phyloP scores from a whole-genome alignment of 306 rosid genomes.

The Cyamopsis tetragonoloba region DNA sequence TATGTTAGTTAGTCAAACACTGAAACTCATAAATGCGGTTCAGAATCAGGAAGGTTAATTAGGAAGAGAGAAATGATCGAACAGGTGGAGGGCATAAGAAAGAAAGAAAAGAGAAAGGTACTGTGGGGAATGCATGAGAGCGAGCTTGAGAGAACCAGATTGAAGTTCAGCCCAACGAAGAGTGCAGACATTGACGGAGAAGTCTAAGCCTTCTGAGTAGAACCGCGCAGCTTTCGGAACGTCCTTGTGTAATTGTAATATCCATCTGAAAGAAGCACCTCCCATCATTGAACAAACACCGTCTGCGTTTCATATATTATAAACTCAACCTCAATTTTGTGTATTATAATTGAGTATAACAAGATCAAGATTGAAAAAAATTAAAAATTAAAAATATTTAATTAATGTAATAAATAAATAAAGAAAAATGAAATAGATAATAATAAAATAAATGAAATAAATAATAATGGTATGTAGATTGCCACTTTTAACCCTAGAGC shows the following conservation, averaged over 20 bases:
- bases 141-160: constrained; percentile 78
- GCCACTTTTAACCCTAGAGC: no score
- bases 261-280: constrained; percentile 78
- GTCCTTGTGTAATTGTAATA: constrained; percentile 71
- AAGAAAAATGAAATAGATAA: no score
- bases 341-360: no score
- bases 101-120: not conserved
- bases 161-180: constrained; percentile 89
- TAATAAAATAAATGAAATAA: no score
- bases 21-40: no score
- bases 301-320: not conserved
- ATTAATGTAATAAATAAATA: no score
- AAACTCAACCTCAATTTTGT: no score
- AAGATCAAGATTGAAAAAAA: no score
- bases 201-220: constrained; percentile 75
- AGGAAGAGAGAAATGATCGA: constrained; percentile 35
- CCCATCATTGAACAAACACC: constrained; percentile 35
- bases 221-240: constrained; percentile 83
- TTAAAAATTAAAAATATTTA: no score
- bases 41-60: no score
- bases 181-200: constrained; percentile 70
- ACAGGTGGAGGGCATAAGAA: constrained; percentile 29
- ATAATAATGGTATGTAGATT: no score
- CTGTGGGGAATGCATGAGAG: constrained; percentile 72
- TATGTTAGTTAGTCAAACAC: no score